Percentiles rank a stretch among this genome's conserved stretches.
phyloP scores from a whole-genome alignment of 2,329 filamentous ascomycete genomes.

The Mycosphaerella sp. region DNA sequence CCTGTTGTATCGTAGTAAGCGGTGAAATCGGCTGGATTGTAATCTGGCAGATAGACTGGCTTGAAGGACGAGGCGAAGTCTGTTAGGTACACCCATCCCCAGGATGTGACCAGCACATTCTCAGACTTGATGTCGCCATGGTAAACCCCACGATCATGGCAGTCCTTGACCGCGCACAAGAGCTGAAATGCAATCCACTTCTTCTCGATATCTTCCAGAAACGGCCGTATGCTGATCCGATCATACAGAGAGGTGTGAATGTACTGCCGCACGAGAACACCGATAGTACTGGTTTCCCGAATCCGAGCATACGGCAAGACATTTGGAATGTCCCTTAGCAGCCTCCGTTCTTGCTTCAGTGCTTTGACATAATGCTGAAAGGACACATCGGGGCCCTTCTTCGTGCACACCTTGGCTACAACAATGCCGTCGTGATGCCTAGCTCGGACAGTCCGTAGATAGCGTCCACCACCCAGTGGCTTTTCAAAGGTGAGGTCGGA shows the following conservation, averaged over 20 bases:
- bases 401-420: conserved; percentile 90
- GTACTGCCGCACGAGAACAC: conserved; percentile 89
- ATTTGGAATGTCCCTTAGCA: conserved; percentile 79
- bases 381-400: conserved; percentile 69
- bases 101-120: conserved; percentile 93
- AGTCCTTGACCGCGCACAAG: conserved; percentile 85
- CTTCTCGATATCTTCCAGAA: conserved; percentile 95
- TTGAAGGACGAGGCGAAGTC: conserved; percentile 97
- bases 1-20: conserved; percentile 96
- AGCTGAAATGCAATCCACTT: conserved; percentile 98
- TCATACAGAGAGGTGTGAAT: conserved; percentile 97
- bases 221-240: conserved; percentile 90
- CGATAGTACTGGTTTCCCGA: conserved; percentile 84
- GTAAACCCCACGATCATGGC: conserved; percentile 80
- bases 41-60: conserved; percentile 84
- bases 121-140: conserved; percentile 99
- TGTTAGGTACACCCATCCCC: conserved; percentile 98
- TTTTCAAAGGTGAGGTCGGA: conserved; percentile 87
- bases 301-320: conserved; percentile 84
- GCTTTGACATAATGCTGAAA: conserved; percentile 71
- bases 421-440: conserved; percentile 85
- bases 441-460: conserved; percentile 94
- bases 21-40: conserved; percentile 95
- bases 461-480: conserved; percentile 82
- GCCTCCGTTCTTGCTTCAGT: conserved; percentile 76